phyloP scores from a whole-genome alignment of 1,284 basidiomycete species.

The Xerocomus amazonicus region DNA sequence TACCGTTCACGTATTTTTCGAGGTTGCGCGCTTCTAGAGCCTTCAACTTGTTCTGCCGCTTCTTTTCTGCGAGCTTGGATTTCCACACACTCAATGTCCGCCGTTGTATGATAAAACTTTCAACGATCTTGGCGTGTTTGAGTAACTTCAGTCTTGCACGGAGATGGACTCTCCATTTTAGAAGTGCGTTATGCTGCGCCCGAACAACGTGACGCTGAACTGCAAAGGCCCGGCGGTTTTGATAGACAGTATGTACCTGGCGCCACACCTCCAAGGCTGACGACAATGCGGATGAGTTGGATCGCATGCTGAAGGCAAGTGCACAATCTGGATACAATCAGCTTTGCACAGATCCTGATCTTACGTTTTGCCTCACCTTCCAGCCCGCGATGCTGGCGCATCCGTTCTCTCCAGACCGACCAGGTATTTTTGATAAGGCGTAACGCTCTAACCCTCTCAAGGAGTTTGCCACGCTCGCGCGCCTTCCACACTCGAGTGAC shows the following conservation, averaged over 20 bases:
- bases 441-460: conserved; percentile 51
- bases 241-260: conserved; percentile 43
- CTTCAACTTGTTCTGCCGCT: conserved; percentile 45
- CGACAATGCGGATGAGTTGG: conserved; percentile 40
- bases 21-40: conserved; percentile 41
- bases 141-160: conserved; percentile 48
- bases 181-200: conserved; percentile 45
- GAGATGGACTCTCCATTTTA: conserved; percentile 58
- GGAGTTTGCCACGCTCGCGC: conserved; percentile 59
- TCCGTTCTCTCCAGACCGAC: conserved; percentile 50
- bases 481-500: conserved; percentile 71
- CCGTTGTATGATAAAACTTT: conserved; percentile 52
- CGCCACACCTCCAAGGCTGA: conserved; percentile 50
- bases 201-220: conserved; percentile 46
- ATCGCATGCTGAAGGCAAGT: conserved; percentile 47
- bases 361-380: conserved; percentile 41
- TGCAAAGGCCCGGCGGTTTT: conserved; percentile 51
- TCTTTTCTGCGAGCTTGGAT: conserved; percentile 45
- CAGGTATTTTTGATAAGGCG: conserved; percentile 48
- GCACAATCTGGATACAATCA: conserved; percentile 44
- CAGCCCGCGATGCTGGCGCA: conserved; percentile 40
- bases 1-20: conserved; percentile 47
- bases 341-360: not conserved
- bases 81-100: conserved; percentile 53
- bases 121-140: conserved; percentile 57